phyloP scores from a whole-genome alignment of 768 basidiomycete species.

The Podaxis pistillaris region DNA sequence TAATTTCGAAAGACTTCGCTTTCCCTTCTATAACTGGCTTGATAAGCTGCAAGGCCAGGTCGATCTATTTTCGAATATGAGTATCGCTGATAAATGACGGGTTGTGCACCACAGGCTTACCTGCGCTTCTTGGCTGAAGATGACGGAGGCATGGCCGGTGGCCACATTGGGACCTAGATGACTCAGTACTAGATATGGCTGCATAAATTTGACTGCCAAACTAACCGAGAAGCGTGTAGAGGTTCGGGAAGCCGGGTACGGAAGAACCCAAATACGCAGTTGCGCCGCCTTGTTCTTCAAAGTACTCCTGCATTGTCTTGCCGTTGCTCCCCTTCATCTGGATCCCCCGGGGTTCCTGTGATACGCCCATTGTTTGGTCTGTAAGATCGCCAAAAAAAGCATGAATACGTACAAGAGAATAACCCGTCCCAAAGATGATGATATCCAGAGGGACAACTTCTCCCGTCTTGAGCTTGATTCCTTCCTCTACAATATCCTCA shows the following conservation, averaged over 20 bases:
- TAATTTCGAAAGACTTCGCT: slow-evolving; percentile 50
- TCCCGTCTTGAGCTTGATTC: slow-evolving; percentile 48
- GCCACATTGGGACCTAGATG: slow-evolving; percentile 52
- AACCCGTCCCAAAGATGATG: slow-evolving; percentile 60
- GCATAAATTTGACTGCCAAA: slow-evolving; percentile 11
- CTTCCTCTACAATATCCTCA: slow-evolving; percentile 46
- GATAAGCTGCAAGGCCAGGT: slow-evolving; percentile 47
- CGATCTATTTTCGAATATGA: slow-evolving; percentile 36
- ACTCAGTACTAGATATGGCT: slow-evolving; percentile 7
- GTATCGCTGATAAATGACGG: slow-evolving; percentile 10
- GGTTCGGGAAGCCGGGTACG: slow-evolving; percentile 56
- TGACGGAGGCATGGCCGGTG: slow-evolving; percentile 56
- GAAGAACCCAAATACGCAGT: slow-evolving; percentile 53
- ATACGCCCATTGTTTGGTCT: slow-evolving; percentile 3
- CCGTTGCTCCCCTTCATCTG: slow-evolving; percentile 43
- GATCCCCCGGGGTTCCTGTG: slow-evolving; percentile 35
- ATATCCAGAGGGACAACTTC: slow-evolving; percentile 51
- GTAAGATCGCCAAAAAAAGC: slow-evolving; percentile 4
- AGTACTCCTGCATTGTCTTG: slow-evolving; percentile 42
- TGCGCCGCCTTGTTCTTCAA: slow-evolving; percentile 44
- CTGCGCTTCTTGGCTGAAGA: slow-evolving; percentile 57
- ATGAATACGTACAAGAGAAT: slow-evolving; percentile 38
- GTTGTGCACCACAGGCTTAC: slow-evolving; percentile 24
- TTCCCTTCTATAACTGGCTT: slow-evolving; percentile 48
- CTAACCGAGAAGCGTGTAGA: slow-evolving; percentile 48